phyloP scores from a whole-genome alignment of 192 early-diverging fungal genomes.

The Podila verticillata region DNA sequence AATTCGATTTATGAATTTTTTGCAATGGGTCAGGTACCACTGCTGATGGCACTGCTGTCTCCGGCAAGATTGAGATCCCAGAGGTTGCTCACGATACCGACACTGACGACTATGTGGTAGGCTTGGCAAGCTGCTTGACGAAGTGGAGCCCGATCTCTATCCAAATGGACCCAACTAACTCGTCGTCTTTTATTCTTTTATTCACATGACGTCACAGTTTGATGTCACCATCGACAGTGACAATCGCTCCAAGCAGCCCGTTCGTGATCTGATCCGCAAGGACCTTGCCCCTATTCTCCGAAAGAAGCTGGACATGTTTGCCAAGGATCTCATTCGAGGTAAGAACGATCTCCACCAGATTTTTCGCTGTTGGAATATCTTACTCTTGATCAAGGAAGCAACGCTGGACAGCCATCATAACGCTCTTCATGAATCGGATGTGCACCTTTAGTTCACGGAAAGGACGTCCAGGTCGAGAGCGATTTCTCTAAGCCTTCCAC shows the following conservation, averaged over 20 bases:
- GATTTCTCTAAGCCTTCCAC: conserved; percentile 48
- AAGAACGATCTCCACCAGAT: neutral
- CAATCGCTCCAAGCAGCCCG: conserved; percentile 56
- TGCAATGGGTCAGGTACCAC: conserved; percentile 48
- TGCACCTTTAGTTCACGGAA: conserved; percentile 66
- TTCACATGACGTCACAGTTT: conserved; percentile 54
- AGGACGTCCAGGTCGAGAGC: conserved; percentile 83
- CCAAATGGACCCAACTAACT: neutral
- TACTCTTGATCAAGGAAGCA: no score
- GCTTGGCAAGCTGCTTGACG: neutral
- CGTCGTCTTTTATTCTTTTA: neutral
- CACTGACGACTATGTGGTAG: conserved; percentile 80
- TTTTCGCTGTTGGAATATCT: neutral
- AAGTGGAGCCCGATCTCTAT: neutral
- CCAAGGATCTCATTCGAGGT: conserved; percentile 77
- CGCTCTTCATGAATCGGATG: neutral
- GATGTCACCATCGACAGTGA: conserved; percentile 72
- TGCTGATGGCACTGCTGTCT: conserved; percentile 66
- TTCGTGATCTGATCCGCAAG: conserved; percentile 79
- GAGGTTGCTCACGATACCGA: conserved; percentile 94
- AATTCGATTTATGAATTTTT: neutral
- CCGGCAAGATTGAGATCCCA: conserved; percentile 85
- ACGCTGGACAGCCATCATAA: no score
- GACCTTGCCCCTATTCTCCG: conserved; percentile 69
- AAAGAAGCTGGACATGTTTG: conserved; percentile 70